Evolutionary conservation across 495 filamentous ascomycete species (phyloP).

Genomic region (Aspergillus saccharolyticus): DNA sequence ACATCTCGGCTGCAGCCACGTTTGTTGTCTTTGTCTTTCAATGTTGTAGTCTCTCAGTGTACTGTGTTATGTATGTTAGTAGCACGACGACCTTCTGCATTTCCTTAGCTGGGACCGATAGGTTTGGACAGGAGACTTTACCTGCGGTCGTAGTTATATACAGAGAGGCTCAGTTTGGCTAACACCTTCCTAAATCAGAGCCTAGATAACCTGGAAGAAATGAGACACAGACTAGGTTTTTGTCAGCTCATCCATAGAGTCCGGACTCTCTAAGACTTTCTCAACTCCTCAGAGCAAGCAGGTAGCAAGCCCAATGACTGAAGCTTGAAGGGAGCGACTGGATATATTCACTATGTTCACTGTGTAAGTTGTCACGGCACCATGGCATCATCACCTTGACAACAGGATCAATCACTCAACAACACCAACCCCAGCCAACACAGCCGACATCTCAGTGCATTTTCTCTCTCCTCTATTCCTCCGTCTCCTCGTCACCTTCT

Average conservation of each 20-base stretch:
- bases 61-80: background rate
- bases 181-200: background rate
- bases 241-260: background rate
- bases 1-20: too few relatives aligned
- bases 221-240: background rate
- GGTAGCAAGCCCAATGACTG: background rate
- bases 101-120: background rate
- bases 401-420: background rate
- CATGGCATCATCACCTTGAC: background rate
- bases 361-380: too few relatives aligned
- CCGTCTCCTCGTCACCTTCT: background rate
- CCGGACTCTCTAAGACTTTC: too few relatives aligned
- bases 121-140: too few relatives aligned
- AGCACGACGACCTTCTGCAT: background rate
- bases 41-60: too few relatives aligned
- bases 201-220: background rate
- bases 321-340: background rate
- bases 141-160: background rate
- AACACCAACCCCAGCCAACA: background rate
- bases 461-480: background rate
- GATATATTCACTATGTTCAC: background rate
- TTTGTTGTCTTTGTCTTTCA: too few relatives aligned
- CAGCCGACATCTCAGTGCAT: background rate
- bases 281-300: too few relatives aligned
- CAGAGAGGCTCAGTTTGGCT: background rate